Evolutionary conservation across 2,329 filamentous ascomycete genomes (phyloP).

Genomic region (Huntiella savannae): DNA sequence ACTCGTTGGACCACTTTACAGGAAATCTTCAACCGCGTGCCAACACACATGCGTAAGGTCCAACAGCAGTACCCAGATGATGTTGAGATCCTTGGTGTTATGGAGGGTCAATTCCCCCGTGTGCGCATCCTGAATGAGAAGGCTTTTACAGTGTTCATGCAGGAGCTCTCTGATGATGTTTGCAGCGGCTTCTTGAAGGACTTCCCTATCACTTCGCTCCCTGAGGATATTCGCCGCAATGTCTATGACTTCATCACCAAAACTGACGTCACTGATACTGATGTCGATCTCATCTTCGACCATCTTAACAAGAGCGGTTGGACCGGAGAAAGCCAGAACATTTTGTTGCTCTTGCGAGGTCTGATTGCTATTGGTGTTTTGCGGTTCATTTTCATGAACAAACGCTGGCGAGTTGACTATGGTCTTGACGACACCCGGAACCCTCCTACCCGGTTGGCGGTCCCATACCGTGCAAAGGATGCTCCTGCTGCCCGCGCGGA

Average conservation of each 20-base stretch:
- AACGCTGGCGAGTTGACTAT: slow-evolving; percentile 48
- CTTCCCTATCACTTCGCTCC: slow-evolving; percentile 24
- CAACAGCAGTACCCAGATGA: slow-evolving; percentile 18
- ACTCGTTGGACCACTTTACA: slow-evolving; percentile 39
- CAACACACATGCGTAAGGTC: slow-evolving; percentile 16
- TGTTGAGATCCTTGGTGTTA: slow-evolving; percentile 22
- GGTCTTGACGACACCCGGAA: slow-evolving; percentile 28
- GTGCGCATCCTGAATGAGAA: slow-evolving; percentile 26
- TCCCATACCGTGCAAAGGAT: slow-evolving; percentile 43
- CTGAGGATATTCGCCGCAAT: slow-evolving; percentile 15
- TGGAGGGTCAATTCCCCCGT: slow-evolving; percentile 24
- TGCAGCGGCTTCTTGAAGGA: slow-evolving; percentile 23
- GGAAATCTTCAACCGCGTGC: slow-evolving; percentile 27
- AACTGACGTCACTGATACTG: slow-evolving; percentile 12
- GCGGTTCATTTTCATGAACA: slow-evolving; percentile 31
- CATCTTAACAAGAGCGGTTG: slow-evolving; percentile 15
- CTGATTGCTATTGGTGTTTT: slow-evolving; percentile 37
- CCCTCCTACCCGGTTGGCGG: slow-evolving; percentile 28
- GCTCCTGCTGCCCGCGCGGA: slow-evolving; percentile 34
- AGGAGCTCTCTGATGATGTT: slow-evolving; percentile 21
- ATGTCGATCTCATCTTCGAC: slow-evolving; percentile 21
- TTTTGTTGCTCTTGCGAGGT: slow-evolving; percentile 31
- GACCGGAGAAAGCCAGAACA: slow-evolving; percentile 16
- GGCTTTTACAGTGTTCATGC: slow-evolving; percentile 11
- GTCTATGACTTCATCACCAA: slow-evolving; percentile 28